Percentiles rank a stretch among this genome's conserved stretches.
Evolutionary conservation across 306 rosid genomes (phyloP).

Genomic region (Arachis hypogaea): DNA sequence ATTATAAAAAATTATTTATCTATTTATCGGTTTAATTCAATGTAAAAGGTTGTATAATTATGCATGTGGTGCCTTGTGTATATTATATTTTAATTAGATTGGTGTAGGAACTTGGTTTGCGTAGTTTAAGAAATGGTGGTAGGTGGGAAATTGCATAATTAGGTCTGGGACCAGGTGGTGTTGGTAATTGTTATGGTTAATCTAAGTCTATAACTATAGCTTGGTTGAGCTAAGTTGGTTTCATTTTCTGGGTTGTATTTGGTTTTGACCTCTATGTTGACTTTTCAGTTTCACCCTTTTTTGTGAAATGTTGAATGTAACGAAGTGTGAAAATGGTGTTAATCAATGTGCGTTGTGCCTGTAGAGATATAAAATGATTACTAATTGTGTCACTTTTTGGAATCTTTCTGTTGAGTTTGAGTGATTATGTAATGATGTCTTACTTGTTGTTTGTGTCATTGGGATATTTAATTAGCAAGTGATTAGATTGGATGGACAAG

Average conservation of each 20-base stretch:
- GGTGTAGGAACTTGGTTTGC: no score
- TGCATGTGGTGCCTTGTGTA: no score
- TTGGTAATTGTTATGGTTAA: conserved; percentile 36
- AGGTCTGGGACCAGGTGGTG: conserved; percentile 29
- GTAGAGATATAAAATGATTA: not conserved
- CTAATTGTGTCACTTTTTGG: conserved; percentile 8
- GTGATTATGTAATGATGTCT: conserved; percentile 7
- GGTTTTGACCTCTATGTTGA: conserved; percentile 13
- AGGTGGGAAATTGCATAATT: conserved; percentile 2
- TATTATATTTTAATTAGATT: no score
- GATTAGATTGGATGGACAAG: conserved; percentile 48
- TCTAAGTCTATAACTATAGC: conserved; percentile 1
- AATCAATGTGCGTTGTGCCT: not conserved
- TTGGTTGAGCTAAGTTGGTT: not conserved
- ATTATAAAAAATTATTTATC: not conserved
- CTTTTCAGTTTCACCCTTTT: conserved; percentile 11
- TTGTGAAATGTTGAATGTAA: conserved; percentile 29
- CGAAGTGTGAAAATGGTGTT: conserved; percentile 1
- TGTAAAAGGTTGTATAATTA: not conserved
- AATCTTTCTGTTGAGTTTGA: not conserved
- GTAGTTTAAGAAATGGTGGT: not conserved
- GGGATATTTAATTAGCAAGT: conserved; percentile 39
- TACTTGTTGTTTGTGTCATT: conserved; percentile 4
- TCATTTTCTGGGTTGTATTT: conserved; percentile 24
- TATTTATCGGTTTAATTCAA: not conserved